phyloP scores from a whole-genome alignment of 768 basidiomycete species.

The Suillus brevipes region DNA sequence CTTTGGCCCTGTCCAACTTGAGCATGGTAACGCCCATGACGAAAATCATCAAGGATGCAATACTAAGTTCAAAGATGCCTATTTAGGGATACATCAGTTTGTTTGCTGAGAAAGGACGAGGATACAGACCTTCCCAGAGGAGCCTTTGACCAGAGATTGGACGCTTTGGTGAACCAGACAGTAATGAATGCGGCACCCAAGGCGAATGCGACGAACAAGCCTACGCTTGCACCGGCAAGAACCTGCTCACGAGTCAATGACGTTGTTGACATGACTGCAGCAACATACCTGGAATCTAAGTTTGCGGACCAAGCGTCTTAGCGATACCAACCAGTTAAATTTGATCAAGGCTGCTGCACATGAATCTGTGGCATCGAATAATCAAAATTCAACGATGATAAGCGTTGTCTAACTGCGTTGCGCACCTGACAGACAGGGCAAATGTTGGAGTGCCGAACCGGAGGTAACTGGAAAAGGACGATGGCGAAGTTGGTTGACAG shows the following conservation, averaged over 20 bases:
- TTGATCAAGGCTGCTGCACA: too few relatives aligned
- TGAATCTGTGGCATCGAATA: too few relatives aligned
- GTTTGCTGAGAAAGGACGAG: too few relatives aligned
- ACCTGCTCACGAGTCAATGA: constrained; percentile 40
- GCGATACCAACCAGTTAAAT: too few relatives aligned
- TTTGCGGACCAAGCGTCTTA: constrained; percentile 57
- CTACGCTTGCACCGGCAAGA: constrained; percentile 69
- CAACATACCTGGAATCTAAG: constrained; percentile 62
- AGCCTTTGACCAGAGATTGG: constrained; percentile 81
- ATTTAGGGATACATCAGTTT: not conserved
- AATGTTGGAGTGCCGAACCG: too few relatives aligned
- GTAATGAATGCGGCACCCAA: constrained; percentile 93
- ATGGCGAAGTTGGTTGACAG: too few relatives aligned
- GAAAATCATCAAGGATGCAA: constrained; percentile 82
- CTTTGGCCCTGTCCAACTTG: constrained; percentile 89
- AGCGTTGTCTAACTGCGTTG: too few relatives aligned
- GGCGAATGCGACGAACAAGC: constrained; percentile 75
- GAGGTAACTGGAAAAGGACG: too few relatives aligned
- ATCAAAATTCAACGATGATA: too few relatives aligned
- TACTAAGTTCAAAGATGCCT: constrained; percentile 71
- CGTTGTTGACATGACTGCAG: not conserved
- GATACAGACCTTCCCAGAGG: constrained; percentile 83
- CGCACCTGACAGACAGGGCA: too few relatives aligned
- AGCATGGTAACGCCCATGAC: constrained; percentile 94
- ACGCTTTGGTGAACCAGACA: constrained; percentile 91